Percentiles rank a stretch among this genome's conserved stretches.
phyloP scores from a whole-genome alignment of 139 green algal genomes.

The Pleodorina starrii region DNA sequence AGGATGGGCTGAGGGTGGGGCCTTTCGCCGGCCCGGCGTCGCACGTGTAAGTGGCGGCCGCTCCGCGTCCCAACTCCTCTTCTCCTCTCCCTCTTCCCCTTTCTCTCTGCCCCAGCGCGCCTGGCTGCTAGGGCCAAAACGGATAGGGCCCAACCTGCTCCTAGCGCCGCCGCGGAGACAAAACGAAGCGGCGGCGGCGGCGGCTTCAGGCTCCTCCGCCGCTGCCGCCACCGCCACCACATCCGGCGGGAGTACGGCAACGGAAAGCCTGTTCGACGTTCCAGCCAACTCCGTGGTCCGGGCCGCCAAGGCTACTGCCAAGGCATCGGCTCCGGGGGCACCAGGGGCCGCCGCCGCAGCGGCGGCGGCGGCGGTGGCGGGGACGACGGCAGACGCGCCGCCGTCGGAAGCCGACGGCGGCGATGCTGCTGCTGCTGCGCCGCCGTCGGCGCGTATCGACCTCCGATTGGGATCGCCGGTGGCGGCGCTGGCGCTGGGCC shows the following conservation, averaged over 20 bases:
- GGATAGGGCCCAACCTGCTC: constrained; percentile 88
- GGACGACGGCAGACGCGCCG: not conserved
- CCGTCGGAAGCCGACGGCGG: not conserved
- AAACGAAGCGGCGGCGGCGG: not conserved
- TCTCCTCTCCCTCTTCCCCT: no score
- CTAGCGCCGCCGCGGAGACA: constrained; percentile 56
- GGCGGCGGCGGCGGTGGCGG: not conserved
- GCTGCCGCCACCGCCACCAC: no score
- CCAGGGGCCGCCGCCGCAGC: not conserved
- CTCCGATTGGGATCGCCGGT: constrained; percentile 7
- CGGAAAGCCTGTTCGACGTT: constrained; percentile 69
- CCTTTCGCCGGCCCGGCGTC: no score
- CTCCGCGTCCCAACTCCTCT: no score
- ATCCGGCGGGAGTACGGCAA: not conserved
- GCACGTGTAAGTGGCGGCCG: no score
- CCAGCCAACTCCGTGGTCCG: constrained; percentile 53
- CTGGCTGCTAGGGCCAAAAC: constrained; percentile 90
- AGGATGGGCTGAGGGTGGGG: no score
- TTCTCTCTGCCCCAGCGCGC: no score
- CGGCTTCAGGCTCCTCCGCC: not conserved
- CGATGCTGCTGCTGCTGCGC: not conserved
- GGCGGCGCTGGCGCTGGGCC: constrained; percentile 38
- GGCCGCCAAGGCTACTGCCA: constrained; percentile 48
- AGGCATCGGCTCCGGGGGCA: not conserved
- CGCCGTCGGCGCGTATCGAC: not conserved